These are phyloP conservation scores for Ophiostoma fasciatum DNA, from an alignment of 2,329 filamentous ascomycete species.

Conservation along the genomic window DNA sequence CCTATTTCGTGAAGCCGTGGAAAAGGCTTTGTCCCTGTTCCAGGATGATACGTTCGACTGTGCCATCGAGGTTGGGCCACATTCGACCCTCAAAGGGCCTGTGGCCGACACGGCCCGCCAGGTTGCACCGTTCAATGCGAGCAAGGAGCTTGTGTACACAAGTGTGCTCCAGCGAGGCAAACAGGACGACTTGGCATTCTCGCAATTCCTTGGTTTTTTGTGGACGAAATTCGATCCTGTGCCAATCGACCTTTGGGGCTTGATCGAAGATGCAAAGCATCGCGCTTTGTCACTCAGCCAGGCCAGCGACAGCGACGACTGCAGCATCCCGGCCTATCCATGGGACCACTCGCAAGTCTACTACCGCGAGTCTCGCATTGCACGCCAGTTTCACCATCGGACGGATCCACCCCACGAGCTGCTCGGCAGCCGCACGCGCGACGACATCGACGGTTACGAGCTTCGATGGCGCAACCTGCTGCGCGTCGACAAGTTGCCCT, in stretches of 20 bases:
- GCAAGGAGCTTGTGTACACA: conserved; percentile 19
- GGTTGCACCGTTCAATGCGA: conserved; percentile 9
- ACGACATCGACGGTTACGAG: conserved; percentile 6
- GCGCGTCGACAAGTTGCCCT: conserved; percentile 6
- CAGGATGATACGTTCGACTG: conserved; percentile 19
- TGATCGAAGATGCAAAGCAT: conserved; percentile 12
- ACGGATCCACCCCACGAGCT: conserved; percentile 7
- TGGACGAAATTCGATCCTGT: conserved; percentile 18
- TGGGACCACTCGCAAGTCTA: conserved; percentile 11
- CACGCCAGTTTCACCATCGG: conserved; percentile 5
- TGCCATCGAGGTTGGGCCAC: conserved; percentile 18
- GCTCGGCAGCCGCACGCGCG: conserved; percentile 8
- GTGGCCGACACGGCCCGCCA: conserved; percentile 1
- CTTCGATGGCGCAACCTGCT: conserved; percentile 10
- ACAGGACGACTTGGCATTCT: conserved; percentile 18
- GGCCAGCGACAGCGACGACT: conserved; percentile 4
- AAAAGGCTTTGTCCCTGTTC: conserved; percentile 5
- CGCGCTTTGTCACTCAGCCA: not conserved
- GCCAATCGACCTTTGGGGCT: conserved; percentile 12
- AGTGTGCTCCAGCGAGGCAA: conserved; percentile 18
- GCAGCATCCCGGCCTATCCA: conserved; percentile 11
- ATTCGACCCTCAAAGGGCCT: conserved; percentile 14
- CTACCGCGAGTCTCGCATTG: conserved; percentile 9
- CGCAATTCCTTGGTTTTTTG: conserved; percentile 20
- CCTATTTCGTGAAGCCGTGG: conserved; percentile 12